Evolutionary conservation across 2,329 filamentous ascomycete genomes (phyloP).

Genomic region (Fusarium coffeatum): DNA sequence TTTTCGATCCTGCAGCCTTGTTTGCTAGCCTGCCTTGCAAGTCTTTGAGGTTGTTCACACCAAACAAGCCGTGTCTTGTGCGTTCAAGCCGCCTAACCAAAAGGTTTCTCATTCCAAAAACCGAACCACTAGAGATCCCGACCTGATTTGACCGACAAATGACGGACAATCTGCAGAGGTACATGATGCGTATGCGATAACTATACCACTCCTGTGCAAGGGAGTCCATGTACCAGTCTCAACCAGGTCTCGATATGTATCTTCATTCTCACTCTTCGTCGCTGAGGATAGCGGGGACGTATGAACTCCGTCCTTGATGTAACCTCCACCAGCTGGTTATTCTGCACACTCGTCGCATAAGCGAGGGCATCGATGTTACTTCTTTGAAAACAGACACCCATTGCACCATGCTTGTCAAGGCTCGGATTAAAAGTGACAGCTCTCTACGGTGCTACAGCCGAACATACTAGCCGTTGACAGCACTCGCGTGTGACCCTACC

Average conservation of each 20-base stretch:
- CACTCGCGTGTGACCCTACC: conserved; percentile 26
- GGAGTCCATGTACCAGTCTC: conserved; percentile 25
- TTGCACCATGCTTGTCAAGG: not conserved
- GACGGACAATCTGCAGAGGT: conserved; percentile 1
- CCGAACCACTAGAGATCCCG: conserved; percentile 17
- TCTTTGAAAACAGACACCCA: not conserved
- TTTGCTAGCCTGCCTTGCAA: conserved; percentile 13
- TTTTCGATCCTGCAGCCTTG: conserved; percentile 31
- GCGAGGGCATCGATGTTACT: conserved; percentile 7
- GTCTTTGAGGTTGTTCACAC: conserved; percentile 22
- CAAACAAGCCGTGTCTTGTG: conserved; percentile 21
- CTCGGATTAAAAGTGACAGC: conserved; percentile 24
- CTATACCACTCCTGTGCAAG: conserved; percentile 16
- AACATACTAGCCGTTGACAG: conserved; percentile 26
- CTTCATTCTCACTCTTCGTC: conserved; percentile 2
- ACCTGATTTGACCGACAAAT: conserved; percentile 18
- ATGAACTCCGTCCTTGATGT: conserved; percentile 26
- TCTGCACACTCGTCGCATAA: conserved; percentile 6
- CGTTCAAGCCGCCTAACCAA: conserved; percentile 18
- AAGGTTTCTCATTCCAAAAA: conserved; percentile 17
- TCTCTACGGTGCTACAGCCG: conserved; percentile 25
- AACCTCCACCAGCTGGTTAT: conserved; percentile 26
- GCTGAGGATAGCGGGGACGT: conserved; percentile 21
- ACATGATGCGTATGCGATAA: conserved; percentile 10
- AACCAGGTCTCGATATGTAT: conserved; percentile 12